phyloP scores from a whole-genome alignment of 495 filamentous ascomycete species.

The Tuber brumale region DNA sequence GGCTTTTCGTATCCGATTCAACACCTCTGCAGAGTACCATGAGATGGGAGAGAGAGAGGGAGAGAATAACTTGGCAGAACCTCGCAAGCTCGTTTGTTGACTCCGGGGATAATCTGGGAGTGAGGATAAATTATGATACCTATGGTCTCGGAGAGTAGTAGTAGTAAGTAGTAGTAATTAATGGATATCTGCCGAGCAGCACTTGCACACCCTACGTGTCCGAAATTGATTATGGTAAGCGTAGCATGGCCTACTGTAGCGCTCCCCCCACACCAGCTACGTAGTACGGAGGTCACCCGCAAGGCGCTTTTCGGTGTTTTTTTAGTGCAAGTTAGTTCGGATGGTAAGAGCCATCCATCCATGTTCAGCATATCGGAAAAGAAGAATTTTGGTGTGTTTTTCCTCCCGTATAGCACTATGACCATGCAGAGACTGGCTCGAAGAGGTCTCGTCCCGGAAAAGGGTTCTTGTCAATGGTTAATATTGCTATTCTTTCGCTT shows the following conservation, averaged over 20 bases:
- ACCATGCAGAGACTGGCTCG: not conserved
- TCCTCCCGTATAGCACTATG: not conserved
- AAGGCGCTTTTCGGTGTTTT: not conserved
- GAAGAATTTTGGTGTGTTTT: not conserved
- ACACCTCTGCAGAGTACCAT: not conserved
- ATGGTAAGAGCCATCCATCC: no score
- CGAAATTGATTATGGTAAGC: not conserved
- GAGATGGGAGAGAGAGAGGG: no score
- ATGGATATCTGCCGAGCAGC: not conserved
- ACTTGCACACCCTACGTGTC: not conserved
- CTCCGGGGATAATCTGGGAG: not conserved
- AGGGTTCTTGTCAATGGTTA: not conserved
- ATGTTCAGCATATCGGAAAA: not conserved
- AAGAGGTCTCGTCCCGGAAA: not conserved
- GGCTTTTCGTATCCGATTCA: not conserved
- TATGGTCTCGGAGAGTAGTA: not conserved
- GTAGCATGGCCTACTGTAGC: not conserved
- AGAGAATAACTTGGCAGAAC: not conserved
- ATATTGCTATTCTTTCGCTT: not conserved
- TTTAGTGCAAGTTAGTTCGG: not conserved
- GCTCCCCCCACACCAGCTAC: not conserved
- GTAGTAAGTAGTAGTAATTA: not conserved
- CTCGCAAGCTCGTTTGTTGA: not conserved
- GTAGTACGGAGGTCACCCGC: not conserved
- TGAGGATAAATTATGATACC: not conserved